Evolutionary conservation across 495 filamentous ascomycete genomes (phyloP).

Genomic region (Cairneyella variabilis): DNA sequence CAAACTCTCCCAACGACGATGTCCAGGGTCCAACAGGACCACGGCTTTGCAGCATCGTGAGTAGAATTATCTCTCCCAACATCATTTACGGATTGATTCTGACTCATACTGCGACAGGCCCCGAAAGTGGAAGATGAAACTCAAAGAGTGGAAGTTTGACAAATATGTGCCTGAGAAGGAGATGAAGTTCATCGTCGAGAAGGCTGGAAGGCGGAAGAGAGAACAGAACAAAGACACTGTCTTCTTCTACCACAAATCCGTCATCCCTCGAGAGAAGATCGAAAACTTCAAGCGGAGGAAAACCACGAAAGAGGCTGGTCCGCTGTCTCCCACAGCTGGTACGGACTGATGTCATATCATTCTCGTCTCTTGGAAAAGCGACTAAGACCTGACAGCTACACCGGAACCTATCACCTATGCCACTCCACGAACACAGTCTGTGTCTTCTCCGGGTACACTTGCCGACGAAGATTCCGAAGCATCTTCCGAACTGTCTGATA

Average conservation of each 20-base stretch:
- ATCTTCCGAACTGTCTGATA: no score
- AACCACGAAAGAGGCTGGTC: not conserved
- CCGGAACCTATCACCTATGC: no score
- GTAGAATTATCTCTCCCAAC: not conserved
- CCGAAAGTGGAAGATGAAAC: constrained; percentile 13
- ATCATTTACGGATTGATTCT: not conserved
- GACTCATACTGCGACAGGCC: not conserved
- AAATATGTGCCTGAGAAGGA: constrained; percentile 1
- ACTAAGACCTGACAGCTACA: no score
- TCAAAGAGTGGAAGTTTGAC: constrained; percentile 11
- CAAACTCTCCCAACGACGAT: constrained; percentile 2
- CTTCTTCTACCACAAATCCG: not conserved
- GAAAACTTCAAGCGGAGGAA: constrained; percentile 10
- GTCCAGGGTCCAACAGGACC: not conserved
- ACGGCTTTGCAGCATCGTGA: constrained; percentile 4
- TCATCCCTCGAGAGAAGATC: not conserved
- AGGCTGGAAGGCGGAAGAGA: not conserved
- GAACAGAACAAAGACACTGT: not conserved
- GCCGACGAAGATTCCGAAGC: no score
- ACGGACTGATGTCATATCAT: no score
- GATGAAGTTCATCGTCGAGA: constrained; percentile 6
- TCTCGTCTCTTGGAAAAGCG: no score
- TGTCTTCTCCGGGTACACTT: no score
- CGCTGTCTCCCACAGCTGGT: not conserved
- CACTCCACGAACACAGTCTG: no score